These are phyloP conservation scores for Astrocystis sublimbata DNA, from an alignment of 495 filamentous ascomycete species.

Conservation along the genomic window DNA sequence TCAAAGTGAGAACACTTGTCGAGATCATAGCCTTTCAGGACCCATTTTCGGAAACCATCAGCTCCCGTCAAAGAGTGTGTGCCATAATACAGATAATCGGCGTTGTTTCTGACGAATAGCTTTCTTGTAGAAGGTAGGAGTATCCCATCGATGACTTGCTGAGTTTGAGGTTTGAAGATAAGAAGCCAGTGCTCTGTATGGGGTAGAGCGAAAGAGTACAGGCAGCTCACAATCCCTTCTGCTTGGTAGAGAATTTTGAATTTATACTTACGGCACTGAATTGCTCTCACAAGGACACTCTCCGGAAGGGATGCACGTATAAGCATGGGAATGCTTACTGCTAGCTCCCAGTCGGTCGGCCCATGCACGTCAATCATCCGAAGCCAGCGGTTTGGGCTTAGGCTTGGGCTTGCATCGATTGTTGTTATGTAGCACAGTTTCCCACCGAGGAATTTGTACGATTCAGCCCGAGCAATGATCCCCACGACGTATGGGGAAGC, in stretches of 20 bases:
- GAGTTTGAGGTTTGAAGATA: conserved; percentile 54
- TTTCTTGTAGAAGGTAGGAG: conserved; percentile 51
- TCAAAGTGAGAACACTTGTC: conserved; percentile 31
- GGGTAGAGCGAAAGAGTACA: conserved; percentile 43
- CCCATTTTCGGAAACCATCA: conserved; percentile 62
- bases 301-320: conserved; percentile 36
- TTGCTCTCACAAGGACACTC: too few relatives aligned
- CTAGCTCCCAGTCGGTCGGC: conserved; percentile 53
- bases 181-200: conserved; percentile 55
- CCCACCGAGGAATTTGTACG: conserved; percentile 65
- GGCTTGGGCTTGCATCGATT: conserved; percentile 36
- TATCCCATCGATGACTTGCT: conserved; percentile 41
- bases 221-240: conserved; percentile 61
- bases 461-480: conserved; percentile 59
- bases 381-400: conserved; percentile 48
- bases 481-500: conserved; percentile 63
- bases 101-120: conserved; percentile 70
- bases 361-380: conserved; percentile 65
- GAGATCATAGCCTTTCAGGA: conserved; percentile 57
- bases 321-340: conserved; percentile 56
- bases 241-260: conserved; percentile 64
- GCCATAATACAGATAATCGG: conserved; percentile 66
- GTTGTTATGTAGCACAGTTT: conserved; percentile 64
- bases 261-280: conserved; percentile 40
- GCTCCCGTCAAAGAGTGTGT: conserved; percentile 54